These are phyloP conservation scores for Xylaria sp. DNA, from an alignment of 2,329 filamentous ascomycete genomes.

Conservation along the genomic window DNA sequence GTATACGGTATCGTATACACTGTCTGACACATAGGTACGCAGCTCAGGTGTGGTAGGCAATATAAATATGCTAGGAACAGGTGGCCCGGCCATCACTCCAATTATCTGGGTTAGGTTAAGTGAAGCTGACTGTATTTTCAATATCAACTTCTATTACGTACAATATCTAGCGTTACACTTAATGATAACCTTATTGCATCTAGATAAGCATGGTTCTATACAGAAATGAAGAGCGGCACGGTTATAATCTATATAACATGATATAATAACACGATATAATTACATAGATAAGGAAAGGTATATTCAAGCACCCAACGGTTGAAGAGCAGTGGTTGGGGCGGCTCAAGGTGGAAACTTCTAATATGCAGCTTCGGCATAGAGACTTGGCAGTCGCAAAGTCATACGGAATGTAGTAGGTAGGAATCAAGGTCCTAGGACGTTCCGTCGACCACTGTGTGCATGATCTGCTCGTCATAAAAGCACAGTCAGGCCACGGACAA, in stretches of 20 bases:
- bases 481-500: not conserved
- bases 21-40: not conserved
- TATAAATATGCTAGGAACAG: not conserved
- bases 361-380: not conserved
- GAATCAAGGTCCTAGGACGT: not conserved
- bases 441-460: not conserved
- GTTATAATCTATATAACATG: not conserved
- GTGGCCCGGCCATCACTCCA: not conserved
- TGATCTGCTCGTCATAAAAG: not conserved
- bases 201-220: not conserved
- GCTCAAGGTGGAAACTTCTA: not conserved
- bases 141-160: not conserved
- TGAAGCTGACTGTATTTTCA: not conserved
- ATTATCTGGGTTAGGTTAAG: slow-evolving; percentile 19
- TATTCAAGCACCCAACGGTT: not conserved
- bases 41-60: not conserved
- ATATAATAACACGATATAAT: not conserved
- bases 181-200: not conserved
- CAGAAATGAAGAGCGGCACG: not conserved
- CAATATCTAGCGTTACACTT: too few relatives aligned
- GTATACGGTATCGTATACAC: not conserved
- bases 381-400: not conserved
- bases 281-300: not conserved
- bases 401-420: not conserved
- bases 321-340: not conserved